A percentile compares a stretch with the other conserved stretches of the same genome.
phyloP scores from a whole-genome alignment of 257 asterid genomes.

The Solanum medicagineum region DNA sequence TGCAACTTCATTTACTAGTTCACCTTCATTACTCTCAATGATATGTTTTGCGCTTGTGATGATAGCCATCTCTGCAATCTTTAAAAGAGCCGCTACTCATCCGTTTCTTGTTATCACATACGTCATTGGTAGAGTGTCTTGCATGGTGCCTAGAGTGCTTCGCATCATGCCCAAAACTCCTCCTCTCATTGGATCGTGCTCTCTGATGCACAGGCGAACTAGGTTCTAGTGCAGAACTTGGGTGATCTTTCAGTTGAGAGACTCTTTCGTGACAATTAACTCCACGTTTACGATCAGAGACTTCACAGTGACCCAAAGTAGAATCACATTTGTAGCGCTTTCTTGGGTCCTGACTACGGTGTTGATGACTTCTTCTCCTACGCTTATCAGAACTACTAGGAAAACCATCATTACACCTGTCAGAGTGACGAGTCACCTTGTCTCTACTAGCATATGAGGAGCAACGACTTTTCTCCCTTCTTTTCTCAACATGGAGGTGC shows the following conservation, averaged over 20 bases:
- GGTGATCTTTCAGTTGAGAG: constrained; percentile 1
- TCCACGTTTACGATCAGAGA: no score
- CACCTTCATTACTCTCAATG: no score
- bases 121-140: no score
- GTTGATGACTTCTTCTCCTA: constrained; percentile 25
- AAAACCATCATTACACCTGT: constrained; percentile 35
- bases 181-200: constrained; percentile 8
- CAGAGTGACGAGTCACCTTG: constrained; percentile 26
- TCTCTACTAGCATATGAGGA: constrained; percentile 32
- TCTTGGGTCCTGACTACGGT: constrained; percentile 11
- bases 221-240: constrained; percentile 2
- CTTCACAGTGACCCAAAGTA: no score
- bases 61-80: no score
- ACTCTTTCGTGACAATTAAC: constrained; percentile 6
- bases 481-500: constrained; percentile 30
- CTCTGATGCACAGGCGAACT: constrained; percentile 13
- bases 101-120: no score
- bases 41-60: no score
- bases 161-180: constrained; percentile 11
- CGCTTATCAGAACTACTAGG: no score
- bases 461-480: constrained; percentile 23
- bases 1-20: no score
- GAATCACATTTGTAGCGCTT: background rate
- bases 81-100: no score
- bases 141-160: constrained; percentile 15